Conservation (phyloP, 495 filamentous ascomycete species). For the Cryomyces antarcticus region DNA sequence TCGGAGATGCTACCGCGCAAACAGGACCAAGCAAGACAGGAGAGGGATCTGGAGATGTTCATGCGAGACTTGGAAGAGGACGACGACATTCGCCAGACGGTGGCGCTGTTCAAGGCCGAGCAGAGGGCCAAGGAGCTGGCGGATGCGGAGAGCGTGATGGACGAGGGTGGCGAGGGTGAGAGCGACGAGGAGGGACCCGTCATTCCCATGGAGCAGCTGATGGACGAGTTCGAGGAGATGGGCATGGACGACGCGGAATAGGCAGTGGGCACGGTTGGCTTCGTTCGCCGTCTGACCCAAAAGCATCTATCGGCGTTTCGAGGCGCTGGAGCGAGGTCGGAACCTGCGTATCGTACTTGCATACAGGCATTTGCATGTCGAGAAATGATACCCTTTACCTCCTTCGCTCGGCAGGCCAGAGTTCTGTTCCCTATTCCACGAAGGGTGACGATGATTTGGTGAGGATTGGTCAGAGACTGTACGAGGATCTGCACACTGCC, state of each 20-base stretch:
- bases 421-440: no score
- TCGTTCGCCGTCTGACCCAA: no score
- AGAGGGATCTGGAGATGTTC: constrained; percentile 92
- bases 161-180: constrained; percentile 40
- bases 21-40: constrained; percentile 63
- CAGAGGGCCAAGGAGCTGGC: constrained; percentile 13
- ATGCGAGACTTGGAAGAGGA: constrained; percentile 93
- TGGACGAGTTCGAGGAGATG: constrained; percentile 24
- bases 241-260: constrained; percentile 12
- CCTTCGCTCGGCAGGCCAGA: no score
- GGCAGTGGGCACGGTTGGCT: no score
- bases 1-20: constrained; percentile 58
- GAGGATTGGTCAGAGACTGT: no score
- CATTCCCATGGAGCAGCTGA: constrained; percentile 24
- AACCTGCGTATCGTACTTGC: no score
- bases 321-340: no score
- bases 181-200: constrained; percentile 25
- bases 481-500: no score
- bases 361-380: no score
- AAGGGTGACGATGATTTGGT: no score
- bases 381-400: no score
- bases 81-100: constrained; percentile 57
- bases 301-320: no score
- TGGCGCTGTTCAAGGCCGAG: constrained; percentile 67
- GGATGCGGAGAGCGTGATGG: constrained; percentile 23